Conservation (phyloP, 108 stramenopile species). For the Skeletonema tropicum region DNA sequence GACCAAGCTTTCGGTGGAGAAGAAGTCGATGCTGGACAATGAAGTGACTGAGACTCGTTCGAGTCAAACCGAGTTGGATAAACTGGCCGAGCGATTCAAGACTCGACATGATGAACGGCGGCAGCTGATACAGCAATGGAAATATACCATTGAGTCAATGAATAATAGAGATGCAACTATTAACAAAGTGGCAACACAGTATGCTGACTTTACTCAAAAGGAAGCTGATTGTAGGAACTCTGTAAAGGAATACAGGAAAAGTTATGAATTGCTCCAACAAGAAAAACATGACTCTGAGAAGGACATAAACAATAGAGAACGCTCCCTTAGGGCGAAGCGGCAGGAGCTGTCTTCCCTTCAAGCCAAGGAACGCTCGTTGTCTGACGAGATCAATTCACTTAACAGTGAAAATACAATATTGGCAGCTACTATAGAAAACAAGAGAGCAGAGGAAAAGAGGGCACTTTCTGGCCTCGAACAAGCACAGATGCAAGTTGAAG, state of each 20-base stretch:
- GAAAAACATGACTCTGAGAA: slow-evolving; percentile 62
- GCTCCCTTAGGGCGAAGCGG: slow-evolving; percentile 59
- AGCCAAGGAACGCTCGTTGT: slow-evolving; percentile 48
- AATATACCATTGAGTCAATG: slow-evolving; percentile 77
- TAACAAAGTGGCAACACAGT: slow-evolving; percentile 42
- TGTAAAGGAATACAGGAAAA: slow-evolving; percentile 37
- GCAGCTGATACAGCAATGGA: slow-evolving; percentile 78
- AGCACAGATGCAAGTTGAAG: slow-evolving; percentile 16
- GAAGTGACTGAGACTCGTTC: slow-evolving; percentile 67
- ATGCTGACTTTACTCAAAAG: slow-evolving; percentile 33
- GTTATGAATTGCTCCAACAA: slow-evolving; percentile 43
- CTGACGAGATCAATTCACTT: slow-evolving; percentile 72
- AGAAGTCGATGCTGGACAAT: slow-evolving; percentile 58
- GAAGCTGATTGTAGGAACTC: slow-evolving; percentile 23
- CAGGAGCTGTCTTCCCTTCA: slow-evolving; percentile 53
- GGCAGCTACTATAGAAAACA: slow-evolving; percentile 48
- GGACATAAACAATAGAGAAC: slow-evolving; percentile 54
- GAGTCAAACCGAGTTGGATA: slow-evolving; percentile 71
- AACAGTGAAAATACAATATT: slow-evolving; percentile 65
- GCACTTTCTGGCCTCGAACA: slow-evolving; percentile 45
- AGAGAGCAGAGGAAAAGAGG: slow-evolving; percentile 42
- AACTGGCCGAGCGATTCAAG: slow-evolving; percentile 64
- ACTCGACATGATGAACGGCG: slow-evolving; percentile 78
- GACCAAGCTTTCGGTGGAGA: slow-evolving; percentile 48
- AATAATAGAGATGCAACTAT: slow-evolving; percentile 78